phyloP scores from a whole-genome alignment of 1,139 yeast genomes.

The Debaryomyces sp. region DNA sequence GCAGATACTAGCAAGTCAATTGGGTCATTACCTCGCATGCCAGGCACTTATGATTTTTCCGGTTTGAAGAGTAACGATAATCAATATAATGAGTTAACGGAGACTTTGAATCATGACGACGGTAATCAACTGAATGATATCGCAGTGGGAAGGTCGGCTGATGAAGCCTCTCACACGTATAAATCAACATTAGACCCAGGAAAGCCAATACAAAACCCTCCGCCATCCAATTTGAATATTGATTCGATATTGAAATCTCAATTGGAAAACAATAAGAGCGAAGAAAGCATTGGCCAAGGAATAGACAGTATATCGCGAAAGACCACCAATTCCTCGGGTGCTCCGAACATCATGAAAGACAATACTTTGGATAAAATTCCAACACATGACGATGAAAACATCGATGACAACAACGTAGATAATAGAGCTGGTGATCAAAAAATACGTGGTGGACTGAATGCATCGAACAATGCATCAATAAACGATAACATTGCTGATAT shows the following conservation, averaged over 20 bases:
- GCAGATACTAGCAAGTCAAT: conserved; percentile 8
- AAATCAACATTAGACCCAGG: conserved; percentile 47
- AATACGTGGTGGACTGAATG: conserved; percentile 8
- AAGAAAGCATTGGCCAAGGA: not conserved
- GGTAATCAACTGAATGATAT: not conserved
- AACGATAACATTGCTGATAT: conserved; percentile 14
- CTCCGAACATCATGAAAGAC: conserved; percentile 21
- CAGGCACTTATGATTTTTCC: conserved; percentile 61
- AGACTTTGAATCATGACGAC: conserved; percentile 18
- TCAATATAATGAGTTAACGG: conserved; percentile 24
- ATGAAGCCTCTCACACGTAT: conserved; percentile 15
- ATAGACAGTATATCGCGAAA: conserved; percentile 1
- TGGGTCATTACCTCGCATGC: conserved; percentile 53
- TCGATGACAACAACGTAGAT: conserved; percentile 22
- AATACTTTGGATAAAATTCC: conserved; percentile 34
- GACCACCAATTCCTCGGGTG: conserved; percentile 10
- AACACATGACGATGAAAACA: conserved; percentile 40
- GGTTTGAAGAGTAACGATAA: conserved; percentile 39
- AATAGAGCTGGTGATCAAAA: conserved; percentile 12
- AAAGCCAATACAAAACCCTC: conserved; percentile 20
- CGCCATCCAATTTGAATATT: conserved; percentile 11
- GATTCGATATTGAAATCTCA: conserved; percentile 7
- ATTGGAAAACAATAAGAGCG: conserved; percentile 1
- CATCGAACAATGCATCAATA: conserved; percentile 6
- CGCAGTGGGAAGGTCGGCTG: conserved; percentile 1